A percentile compares a stretch with the other conserved stretches of the same genome.
These are phyloP conservation scores for Candida sojae DNA, from an alignment of 1,139 yeast genomes.

Conservation along the genomic window DNA sequence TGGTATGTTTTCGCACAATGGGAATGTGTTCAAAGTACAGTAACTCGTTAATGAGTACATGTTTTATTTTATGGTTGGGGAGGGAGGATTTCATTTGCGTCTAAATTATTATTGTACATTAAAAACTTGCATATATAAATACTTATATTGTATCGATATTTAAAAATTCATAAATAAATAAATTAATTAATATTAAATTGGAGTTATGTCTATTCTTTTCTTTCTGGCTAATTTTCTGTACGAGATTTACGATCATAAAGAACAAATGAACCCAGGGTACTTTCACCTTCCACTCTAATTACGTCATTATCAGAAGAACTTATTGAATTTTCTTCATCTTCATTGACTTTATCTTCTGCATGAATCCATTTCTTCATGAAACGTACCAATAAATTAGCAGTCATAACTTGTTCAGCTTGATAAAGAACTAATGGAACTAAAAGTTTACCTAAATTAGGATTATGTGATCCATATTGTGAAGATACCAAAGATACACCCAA, in stretches of 20 bases:
- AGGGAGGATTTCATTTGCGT: too few relatives aligned
- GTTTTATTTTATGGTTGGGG: too few relatives aligned
- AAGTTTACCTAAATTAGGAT: conserved; percentile 64
- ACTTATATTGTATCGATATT: too few relatives aligned
- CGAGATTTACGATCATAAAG: too few relatives aligned
- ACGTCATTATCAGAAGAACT: neutral
- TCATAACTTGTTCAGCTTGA: conserved; percentile 82
- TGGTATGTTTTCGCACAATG: conserved; percentile 95
- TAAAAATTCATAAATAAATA: too few relatives aligned
- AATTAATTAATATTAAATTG: too few relatives aligned
- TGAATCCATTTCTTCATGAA: conserved; percentile 68
- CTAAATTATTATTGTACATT: too few relatives aligned
- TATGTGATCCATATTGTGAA: conserved; percentile 73
- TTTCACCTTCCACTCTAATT: neutral
- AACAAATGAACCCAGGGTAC: neutral
- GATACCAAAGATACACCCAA: conserved; percentile 80
- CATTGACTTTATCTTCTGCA: conserved; percentile 28
- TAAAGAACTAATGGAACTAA: conserved; percentile 81
- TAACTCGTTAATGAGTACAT: neutral
- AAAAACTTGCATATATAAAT: neutral
- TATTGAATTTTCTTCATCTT: conserved; percentile 16
- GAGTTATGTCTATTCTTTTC: too few relatives aligned
- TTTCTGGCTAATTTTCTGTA: too few relatives aligned
- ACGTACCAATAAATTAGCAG: conserved; percentile 70
- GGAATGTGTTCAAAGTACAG: conserved; percentile 49